Conservation (phyloP, 306 rosid species). For the Macrotyloma uniflorum region DNA sequence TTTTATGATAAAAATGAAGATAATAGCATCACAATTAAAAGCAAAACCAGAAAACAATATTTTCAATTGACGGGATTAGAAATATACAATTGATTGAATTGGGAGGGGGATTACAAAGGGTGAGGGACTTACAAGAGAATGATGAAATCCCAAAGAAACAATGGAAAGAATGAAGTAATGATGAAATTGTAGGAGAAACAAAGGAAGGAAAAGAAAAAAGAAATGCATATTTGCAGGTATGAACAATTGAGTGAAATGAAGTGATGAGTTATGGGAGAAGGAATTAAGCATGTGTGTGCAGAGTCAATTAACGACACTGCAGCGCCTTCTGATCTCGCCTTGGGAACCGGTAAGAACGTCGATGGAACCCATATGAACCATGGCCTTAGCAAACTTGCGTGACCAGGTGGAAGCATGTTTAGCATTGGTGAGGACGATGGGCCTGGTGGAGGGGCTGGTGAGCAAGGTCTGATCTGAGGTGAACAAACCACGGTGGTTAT, state of each 20-base stretch:
- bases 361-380: conserved; percentile 53
- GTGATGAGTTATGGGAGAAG: background rate
- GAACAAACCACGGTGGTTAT: conserved; percentile 40
- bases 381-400: conserved; percentile 44
- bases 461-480: conserved; percentile 46
- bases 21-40: too few species aligned
- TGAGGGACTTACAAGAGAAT: too few species aligned
- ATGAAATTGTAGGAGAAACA: background rate
- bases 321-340: conserved; percentile 44
- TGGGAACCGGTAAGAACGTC: conserved; percentile 38
- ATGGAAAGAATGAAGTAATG: conserved; percentile 3
- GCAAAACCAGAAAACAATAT: too few species aligned
- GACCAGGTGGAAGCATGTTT: conserved; percentile 27
- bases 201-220: background rate
- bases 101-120: background rate
- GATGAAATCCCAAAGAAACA: too few species aligned
- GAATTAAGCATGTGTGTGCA: background rate
- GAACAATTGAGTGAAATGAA: background rate
- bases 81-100: conserved; percentile 13
- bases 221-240: background rate
- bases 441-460: conserved; percentile 22
- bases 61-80: background rate
- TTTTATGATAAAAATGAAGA: too few species aligned
- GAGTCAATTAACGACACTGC: conserved; percentile 26
- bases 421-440: conserved; percentile 39